A percentile compares a stretch with the other conserved stretches of the same genome.
Evolutionary conservation across 2,329 filamentous ascomycete genomes (phyloP).

Genomic region (Lasiodiplodia citricola): DNA sequence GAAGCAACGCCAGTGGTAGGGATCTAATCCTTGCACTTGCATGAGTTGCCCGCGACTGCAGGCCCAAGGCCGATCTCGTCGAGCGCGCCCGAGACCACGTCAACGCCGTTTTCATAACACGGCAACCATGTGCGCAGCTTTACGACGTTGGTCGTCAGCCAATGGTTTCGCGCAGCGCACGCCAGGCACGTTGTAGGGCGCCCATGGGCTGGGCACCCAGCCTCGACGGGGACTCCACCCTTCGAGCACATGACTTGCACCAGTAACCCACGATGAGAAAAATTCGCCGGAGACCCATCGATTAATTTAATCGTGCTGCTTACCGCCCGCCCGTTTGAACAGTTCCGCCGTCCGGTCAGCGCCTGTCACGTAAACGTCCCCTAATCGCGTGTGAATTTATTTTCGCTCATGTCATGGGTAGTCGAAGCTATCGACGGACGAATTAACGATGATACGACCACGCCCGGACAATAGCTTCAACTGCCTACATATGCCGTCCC

Average conservation of each 20-base stretch:
- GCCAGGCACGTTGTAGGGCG: not conserved
- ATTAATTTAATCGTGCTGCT: slow-evolving; percentile 9
- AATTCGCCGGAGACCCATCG: slow-evolving; percentile 12
- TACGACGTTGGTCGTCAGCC: not conserved
- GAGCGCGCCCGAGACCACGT: slow-evolving; percentile 7
- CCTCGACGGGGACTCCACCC: not conserved
- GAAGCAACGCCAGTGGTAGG: slow-evolving; percentile 6
- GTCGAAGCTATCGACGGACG: too few species aligned
- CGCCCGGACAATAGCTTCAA: too few species aligned
- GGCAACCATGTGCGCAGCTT: not conserved
- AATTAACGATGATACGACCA: too few species aligned
- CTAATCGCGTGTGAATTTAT: slow-evolving; percentile 32
- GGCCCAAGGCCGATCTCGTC: slow-evolving; percentile 5
- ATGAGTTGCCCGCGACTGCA: slow-evolving; percentile 6
- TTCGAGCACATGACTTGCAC: not conserved
- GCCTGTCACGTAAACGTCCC: slow-evolving; percentile 36
- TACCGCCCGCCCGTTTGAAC: slow-evolving; percentile 7
- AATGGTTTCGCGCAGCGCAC: not conserved
- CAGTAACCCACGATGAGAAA: not conserved
- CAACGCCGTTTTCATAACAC: not conserved
- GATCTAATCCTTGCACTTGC: slow-evolving; percentile 23
- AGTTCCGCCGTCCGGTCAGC: slow-evolving; percentile 30
- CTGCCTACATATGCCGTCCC: too few species aligned
- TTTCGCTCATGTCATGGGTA: too few species aligned
- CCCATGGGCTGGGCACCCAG: not conserved